Conservation (phyloP, 1,284 basidiomycete genomes). For the Ustilago hordei region DNA sequence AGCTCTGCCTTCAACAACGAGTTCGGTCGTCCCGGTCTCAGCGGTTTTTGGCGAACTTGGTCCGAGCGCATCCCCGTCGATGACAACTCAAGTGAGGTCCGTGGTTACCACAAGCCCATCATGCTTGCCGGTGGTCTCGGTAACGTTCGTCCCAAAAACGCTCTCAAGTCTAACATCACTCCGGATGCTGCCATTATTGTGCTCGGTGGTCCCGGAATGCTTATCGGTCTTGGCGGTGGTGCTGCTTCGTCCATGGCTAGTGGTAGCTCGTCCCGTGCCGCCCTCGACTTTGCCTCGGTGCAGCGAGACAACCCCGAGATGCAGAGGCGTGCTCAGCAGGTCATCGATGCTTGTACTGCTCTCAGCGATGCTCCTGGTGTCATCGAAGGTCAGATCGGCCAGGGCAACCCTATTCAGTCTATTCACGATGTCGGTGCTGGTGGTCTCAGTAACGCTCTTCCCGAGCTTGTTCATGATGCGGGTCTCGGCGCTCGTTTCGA, state of each 20-base stretch:
- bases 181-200: conserved; percentile 77
- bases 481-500: conserved; percentile 91
- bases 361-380: conserved; percentile 46
- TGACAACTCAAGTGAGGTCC: conserved; percentile 74
- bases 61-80: conserved; percentile 61
- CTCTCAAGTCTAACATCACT: conserved; percentile 64
- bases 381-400: conserved; percentile 40
- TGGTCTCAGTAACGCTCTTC: conserved; percentile 94
- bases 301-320: conserved; percentile 99
- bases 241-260: conserved; percentile 90
- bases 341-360: conserved; percentile 80
- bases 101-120: conserved; percentile 99
- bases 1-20: conserved; percentile 98
- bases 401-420: conserved; percentile 83
- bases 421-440: conserved; percentile 99
- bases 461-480: conserved; percentile 96
- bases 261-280: conserved; percentile 78
- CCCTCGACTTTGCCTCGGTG: conserved; percentile 96
- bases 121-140: conserved; percentile 99
- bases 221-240: conserved; percentile 96
- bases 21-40: conserved; percentile 86
- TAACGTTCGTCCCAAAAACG: conserved; percentile 76
- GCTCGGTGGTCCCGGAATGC: conserved; percentile 94
- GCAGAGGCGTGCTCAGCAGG: conserved; percentile 95
- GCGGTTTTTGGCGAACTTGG: conserved; percentile 72